phyloP scores from a whole-genome alignment of 2,329 filamentous ascomycete species.

The Dothidotthia symphoricarpi region DNA sequence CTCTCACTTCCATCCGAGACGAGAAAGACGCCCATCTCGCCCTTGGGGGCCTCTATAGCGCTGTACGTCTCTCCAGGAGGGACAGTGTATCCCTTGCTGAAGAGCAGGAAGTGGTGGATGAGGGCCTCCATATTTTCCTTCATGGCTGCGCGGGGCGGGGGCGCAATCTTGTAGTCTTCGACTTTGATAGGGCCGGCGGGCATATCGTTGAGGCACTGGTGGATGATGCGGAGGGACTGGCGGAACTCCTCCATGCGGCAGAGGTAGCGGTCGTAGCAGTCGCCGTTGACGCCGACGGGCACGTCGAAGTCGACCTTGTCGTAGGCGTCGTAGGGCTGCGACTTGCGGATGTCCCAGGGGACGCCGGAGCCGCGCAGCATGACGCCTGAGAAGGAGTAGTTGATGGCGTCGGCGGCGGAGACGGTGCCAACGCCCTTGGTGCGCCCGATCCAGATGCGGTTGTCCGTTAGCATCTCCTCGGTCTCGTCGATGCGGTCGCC shows the following conservation, averaged over 20 bases:
- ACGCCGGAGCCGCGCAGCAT: conserved; percentile 97
- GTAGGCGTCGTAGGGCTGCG: conserved; percentile 95
- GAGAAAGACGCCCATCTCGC: conserved; percentile 97
- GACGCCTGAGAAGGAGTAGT: conserved; percentile 93
- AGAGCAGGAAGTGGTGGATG: conserved; percentile 98
- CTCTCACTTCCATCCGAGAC: conserved; percentile 95
- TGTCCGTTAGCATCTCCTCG: conserved; percentile 97
- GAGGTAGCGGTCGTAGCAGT: conserved; percentile 98
- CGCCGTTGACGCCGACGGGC: conserved; percentile 91
- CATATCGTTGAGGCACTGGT: conserved; percentile 99
- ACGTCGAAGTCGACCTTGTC: conserved; percentile 98
- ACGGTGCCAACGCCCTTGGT: conserved; percentile 91
- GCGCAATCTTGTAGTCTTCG: conserved; percentile 98
- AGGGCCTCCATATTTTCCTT: conserved; percentile 99
- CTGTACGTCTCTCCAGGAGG: conserved; percentile 98
- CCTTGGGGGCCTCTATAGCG: conserved; percentile 98
- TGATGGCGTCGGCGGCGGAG: conserved; percentile 87
- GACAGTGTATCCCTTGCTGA: conserved; percentile 97
- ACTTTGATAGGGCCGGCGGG: conserved; percentile 89
- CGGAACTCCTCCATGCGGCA: conserved; percentile 99
- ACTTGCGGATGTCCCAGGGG: conserved; percentile 95
- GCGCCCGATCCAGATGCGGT: conserved; percentile 97
- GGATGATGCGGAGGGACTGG: conserved; percentile 95
- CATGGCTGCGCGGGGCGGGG: conserved; percentile 95
- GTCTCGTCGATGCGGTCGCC: conserved; percentile 98